Percentiles rank a stretch among this genome's conserved stretches.
phyloP scores from a whole-genome alignment of 345 rosid species.

The Citrus sp. region DNA sequence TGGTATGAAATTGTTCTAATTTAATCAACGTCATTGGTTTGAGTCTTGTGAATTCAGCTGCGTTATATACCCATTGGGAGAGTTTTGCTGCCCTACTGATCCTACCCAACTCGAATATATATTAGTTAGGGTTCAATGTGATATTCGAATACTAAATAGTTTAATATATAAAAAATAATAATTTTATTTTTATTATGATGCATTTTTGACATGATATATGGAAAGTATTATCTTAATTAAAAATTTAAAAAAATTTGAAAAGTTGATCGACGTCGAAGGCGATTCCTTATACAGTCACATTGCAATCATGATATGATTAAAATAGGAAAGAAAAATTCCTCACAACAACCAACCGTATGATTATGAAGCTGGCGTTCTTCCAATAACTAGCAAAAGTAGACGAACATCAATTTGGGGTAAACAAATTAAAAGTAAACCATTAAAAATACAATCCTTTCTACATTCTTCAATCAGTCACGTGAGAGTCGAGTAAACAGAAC shows the following conservation, averaged over 20 bases:
- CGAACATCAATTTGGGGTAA: too few species aligned
- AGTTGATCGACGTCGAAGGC: too few species aligned
- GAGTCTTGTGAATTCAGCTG: fast-evolving
- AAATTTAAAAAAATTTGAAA: too few species aligned
- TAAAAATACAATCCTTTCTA: too few species aligned
- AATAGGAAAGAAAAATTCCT: neutral
- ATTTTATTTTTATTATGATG: too few species aligned
- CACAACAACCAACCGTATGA: neutral
- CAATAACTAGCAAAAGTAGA: too few species aligned
- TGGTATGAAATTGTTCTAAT: fast-evolving
- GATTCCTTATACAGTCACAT: neutral
- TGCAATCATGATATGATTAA: neutral
- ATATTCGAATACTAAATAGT: fast-evolving
- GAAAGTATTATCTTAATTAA: too few species aligned
- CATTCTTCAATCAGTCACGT: neutral
- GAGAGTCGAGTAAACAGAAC: neutral
- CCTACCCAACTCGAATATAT: fast-evolving
- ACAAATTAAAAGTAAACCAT: too few species aligned
- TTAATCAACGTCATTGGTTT: too few species aligned
- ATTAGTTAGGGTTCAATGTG: fast-evolving
- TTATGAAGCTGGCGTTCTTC: too few species aligned
- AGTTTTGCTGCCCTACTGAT: fast-evolving
- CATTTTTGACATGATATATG: too few species aligned
- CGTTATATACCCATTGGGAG: fast-evolving
- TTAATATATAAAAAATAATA: too few species aligned